A percentile compares a stretch with the other conserved stretches of the same genome.
Conservation (phyloP, 1,284 basidiomycete genomes). For the Somion occarium region DNA sequence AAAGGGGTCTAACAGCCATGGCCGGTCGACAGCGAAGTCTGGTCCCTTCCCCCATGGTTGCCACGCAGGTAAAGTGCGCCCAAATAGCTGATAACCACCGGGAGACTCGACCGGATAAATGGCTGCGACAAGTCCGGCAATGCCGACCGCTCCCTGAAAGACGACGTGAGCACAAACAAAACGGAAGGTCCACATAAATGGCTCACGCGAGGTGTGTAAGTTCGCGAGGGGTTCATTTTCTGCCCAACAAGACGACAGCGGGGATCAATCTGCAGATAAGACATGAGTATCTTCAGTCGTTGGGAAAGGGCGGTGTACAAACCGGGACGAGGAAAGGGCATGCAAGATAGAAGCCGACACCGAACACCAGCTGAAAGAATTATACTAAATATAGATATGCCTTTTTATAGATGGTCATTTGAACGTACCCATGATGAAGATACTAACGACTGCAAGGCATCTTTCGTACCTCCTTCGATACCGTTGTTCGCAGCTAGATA, state of each 20-base stretch:
- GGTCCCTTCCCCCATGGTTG: constrained; percentile 54
- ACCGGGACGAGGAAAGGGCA: constrained; percentile 60
- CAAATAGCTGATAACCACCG: constrained; percentile 63
- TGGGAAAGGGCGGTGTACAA: constrained; percentile 14
- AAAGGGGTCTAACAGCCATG: constrained; percentile 52
- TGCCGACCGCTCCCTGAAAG: constrained; percentile 55
- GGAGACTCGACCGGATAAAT: constrained; percentile 68
- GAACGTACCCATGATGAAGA: constrained; percentile 43
- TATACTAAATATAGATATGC: background rate
- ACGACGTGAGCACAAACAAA: background rate
- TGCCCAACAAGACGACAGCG: constrained; percentile 54
- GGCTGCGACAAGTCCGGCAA: constrained; percentile 54
- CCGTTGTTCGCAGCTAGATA: constrained; percentile 67
- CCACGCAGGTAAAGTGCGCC: constrained; percentile 55
- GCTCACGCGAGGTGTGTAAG: constrained; percentile 52
- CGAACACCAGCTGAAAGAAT: constrained; percentile 45
- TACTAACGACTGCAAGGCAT: constrained; percentile 42
- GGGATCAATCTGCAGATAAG: constrained; percentile 47
- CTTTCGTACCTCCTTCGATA: constrained; percentile 36
- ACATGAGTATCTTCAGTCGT: background rate
- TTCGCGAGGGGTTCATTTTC: constrained; percentile 64
- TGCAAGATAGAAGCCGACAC: constrained; percentile 58
- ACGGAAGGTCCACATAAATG: too few relatives aligned
- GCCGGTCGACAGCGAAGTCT: constrained; percentile 42
- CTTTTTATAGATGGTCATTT: too few relatives aligned